Base-by-base conservation (phyloP, 257 asterid genomes). In the Solanum stenotomum region DNA sequence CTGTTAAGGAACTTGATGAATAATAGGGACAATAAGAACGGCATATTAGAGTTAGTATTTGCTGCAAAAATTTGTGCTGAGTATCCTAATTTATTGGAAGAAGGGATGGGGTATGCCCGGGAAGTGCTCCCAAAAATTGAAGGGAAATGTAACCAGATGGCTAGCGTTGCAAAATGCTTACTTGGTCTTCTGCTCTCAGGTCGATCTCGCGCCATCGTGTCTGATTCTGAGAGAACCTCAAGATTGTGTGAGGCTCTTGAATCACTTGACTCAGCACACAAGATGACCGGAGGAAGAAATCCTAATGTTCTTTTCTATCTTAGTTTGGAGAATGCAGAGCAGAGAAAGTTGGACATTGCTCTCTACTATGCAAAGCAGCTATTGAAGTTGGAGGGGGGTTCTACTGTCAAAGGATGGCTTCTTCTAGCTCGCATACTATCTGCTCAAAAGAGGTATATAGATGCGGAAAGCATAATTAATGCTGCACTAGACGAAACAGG, bases 401-500 rank as follows among this genome's bases (percentile, higher is more conserved):
- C 95, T 49, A 92, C 83, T 67, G 90, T 92, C 70, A 88, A 90
- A 91, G 94, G 95, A 37, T 96, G 99, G 99, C 94, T 95, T 83
- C 96, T 96, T 89, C 88, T 96, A 49, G 99, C 98, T 83, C 96
- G 98, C 44, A 91, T 96, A 90, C 93, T 96, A 65, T 96, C 99
- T 1, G 98, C 99, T 91, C 98, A 95, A 84, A 94, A 92, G 68
- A 88, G 96, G 89, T 94, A 93, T 78, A 40, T 86, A 9, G 98
- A 96, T 87, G 98, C 98, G 1, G 98, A 95, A 89, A 93, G 90
- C 88, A 89, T 96, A 59, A 89, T 96, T 29, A 93, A 96, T 89
- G 96, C 98, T 85, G 99, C 99, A 75, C 78, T 96, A 87, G 98
- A 94, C 31, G 99, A 96, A 91, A 92, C 98, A 1, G 98, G 98